A percentile compares a stretch with the other conserved stretches of the same genome.
Evolutionary conservation across 108 stramenopile genomes (phyloP).

Genomic region (Cyclotella kingstonii): DNA sequence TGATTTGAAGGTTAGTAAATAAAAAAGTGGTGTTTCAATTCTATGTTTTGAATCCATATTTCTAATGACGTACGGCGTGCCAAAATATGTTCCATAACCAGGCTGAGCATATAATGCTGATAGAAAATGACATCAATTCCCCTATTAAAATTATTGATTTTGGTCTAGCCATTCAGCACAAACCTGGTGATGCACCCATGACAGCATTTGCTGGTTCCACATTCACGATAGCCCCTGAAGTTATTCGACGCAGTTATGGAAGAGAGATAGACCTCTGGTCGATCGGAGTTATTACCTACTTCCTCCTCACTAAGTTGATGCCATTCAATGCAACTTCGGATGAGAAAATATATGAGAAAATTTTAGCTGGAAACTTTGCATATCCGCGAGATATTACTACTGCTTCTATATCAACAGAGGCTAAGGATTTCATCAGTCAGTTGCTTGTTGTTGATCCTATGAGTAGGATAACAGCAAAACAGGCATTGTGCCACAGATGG

Average conservation of each 20-base stretch:
- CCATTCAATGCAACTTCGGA: constrained; percentile 37
- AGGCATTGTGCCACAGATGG: constrained; percentile 42
- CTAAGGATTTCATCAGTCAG: constrained; percentile 48
- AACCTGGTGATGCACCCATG: constrained; percentile 12
- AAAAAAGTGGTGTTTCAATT: no score
- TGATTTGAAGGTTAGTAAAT: constrained; percentile 89
- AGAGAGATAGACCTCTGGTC: constrained; percentile 39
- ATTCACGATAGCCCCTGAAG: constrained; percentile 45
- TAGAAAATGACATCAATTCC: constrained; percentile 37
- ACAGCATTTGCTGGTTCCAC: constrained; percentile 32
- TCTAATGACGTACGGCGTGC: background rate
- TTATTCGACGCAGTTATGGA: constrained; percentile 24
- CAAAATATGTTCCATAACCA: constrained; percentile 22
- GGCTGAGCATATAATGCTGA: constrained; percentile 88
- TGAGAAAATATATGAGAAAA: constrained; percentile 31
- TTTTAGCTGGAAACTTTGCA: constrained; percentile 18
- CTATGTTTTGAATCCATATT: background rate
- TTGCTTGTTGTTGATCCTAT: constrained; percentile 56
- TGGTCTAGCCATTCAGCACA: constrained; percentile 47
- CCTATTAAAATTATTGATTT: constrained; percentile 75
- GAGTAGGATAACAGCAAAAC: constrained; percentile 55
- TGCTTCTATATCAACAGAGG: constrained; percentile 33
- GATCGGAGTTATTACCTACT: constrained; percentile 47
- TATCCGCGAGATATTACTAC: constrained; percentile 27
- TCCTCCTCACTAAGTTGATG: constrained; percentile 46